These are phyloP conservation scores for Nelumbo lutea DNA, from an alignment of 164 flowering plant genomes.

Conservation along the genomic window DNA sequence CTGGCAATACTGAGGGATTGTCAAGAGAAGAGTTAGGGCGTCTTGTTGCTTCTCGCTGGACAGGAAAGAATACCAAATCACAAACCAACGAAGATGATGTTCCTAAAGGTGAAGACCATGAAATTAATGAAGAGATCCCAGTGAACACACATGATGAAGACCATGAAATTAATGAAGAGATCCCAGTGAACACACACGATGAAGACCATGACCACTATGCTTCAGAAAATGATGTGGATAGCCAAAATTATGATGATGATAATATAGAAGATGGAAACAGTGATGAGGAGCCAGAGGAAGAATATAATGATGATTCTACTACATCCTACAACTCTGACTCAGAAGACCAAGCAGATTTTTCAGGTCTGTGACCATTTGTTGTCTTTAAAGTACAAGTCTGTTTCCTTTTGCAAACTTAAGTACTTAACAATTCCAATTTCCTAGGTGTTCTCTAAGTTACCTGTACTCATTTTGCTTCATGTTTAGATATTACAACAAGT, in stretches of 20 bases:
- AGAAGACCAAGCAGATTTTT: slow-evolving; percentile 50
- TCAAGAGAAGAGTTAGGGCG: slow-evolving; percentile 95
- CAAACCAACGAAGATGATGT: slow-evolving; percentile 29
- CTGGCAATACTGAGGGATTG: slow-evolving; percentile 51
- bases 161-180: slow-evolving; percentile 31
- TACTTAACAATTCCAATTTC: neutral
- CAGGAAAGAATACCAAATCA: slow-evolving; percentile 64
- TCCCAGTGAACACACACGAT: slow-evolving; percentile 29
- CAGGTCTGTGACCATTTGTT: slow-evolving; percentile 47
- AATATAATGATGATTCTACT: slow-evolving; percentile 46
- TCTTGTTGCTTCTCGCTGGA: slow-evolving; percentile 94
- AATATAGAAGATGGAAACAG: slow-evolving; percentile 35
- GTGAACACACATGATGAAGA: slow-evolving; percentile 33
- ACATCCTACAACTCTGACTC: slow-evolving; percentile 42
- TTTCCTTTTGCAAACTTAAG: neutral
- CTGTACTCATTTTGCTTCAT: slow-evolving; percentile 6
- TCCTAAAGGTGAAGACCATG: slow-evolving; percentile 29
- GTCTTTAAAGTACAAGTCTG: neutral
- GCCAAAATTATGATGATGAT: slow-evolving; percentile 37
- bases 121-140: slow-evolving; percentile 27
- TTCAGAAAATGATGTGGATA: slow-evolving; percentile 60
- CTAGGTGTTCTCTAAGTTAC: neutral
- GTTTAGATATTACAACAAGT: slow-evolving; percentile 37
- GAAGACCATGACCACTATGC: slow-evolving; percentile 64
- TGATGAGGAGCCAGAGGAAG: slow-evolving; percentile 43